These are phyloP conservation scores for Xanthoparmelia taractica DNA, from an alignment of 495 filamentous ascomycete species.

Conservation along the genomic window DNA sequence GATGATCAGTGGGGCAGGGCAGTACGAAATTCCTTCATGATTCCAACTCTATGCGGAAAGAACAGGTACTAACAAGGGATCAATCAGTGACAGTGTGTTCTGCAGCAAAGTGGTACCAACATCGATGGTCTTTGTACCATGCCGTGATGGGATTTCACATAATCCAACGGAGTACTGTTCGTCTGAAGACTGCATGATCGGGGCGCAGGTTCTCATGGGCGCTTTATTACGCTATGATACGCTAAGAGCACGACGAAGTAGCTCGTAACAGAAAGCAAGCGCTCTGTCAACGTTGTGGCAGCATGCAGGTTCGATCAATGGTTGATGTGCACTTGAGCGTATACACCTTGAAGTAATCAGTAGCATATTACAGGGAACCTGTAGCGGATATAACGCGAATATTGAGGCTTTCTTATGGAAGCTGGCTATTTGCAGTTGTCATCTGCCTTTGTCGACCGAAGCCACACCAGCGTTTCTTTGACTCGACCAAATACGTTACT, in stretches of 20 bases:
- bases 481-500: constrained; percentile 41
- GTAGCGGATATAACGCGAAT: neutral
- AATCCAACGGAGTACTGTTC: constrained; percentile 56
- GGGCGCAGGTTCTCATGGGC: constrained; percentile 54
- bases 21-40: constrained; percentile 25
- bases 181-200: constrained; percentile 54
- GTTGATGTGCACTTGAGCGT: neutral
- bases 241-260: constrained; percentile 16
- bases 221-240: constrained; percentile 55
- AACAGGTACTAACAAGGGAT: neutral
- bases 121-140: constrained; percentile 62
- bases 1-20: constrained; percentile 52
- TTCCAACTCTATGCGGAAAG: neutral
- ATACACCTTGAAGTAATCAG: neutral
- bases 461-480: constrained; percentile 41
- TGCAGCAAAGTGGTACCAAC: constrained; percentile 38
- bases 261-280: constrained; percentile 28
- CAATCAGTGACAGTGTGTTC: constrained; percentile 42
- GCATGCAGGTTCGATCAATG: neutral
- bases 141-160: constrained; percentile 57
- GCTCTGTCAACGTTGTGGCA: constrained; percentile 12
- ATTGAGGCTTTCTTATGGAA: neutral
- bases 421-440: constrained; percentile 33
- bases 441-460: constrained; percentile 38
- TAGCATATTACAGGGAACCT: neutral